Evolutionary conservation across 345 rosid species (phyloP), one percentile per base, ranked within the genome.

Genomic region (Bruguiera parviflora): DNA sequence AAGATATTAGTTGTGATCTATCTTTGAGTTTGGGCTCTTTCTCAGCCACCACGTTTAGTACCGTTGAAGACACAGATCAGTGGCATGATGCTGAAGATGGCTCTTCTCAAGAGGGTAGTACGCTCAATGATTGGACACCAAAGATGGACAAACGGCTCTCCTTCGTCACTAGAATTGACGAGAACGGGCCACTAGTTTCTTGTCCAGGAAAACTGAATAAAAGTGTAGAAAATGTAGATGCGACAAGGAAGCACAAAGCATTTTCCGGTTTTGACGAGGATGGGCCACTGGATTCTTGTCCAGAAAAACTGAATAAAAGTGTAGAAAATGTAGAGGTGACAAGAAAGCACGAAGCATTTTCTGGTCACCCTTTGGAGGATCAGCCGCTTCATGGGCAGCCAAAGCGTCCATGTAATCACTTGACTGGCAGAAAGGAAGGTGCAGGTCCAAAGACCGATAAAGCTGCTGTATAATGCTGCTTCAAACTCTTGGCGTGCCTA

Each of bases 11-110:
- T 25, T 88, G 96, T 73, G 97, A 92, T 77, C 82, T 92, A 6
- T 88, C 98, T 2, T 69, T 92, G 35, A 76, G 95, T 62, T 73
- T 92, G 81, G 98, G 98, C 49, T 89, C 92, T 76, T 74, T 74
- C 28, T 67, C 83, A 11, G 64, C 76, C 33, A 66, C 81, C 33
- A 52, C 66, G 64, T 62, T 39, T 3, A 58, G 53, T 68, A 70
- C 49, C 19, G 5, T 43, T 32, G 66, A 59, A 31, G 75, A 62
- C 16, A 32, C n/a, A 25, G 69, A 33, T 33, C 37, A 64, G 43
- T 61, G 5, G 22, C 56, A 70, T 29, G 71, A 49, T 37, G 71
- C 61, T 61, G 77, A 75, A 39, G 70, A 76, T 64, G 60, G 58
- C 6, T 31, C 67, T 67, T 67, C 78, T 46, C 79, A 46, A 3